Evolutionary conservation across 2,329 filamentous ascomycete species (phyloP).

Genomic region (Phialocephala sp.): DNA sequence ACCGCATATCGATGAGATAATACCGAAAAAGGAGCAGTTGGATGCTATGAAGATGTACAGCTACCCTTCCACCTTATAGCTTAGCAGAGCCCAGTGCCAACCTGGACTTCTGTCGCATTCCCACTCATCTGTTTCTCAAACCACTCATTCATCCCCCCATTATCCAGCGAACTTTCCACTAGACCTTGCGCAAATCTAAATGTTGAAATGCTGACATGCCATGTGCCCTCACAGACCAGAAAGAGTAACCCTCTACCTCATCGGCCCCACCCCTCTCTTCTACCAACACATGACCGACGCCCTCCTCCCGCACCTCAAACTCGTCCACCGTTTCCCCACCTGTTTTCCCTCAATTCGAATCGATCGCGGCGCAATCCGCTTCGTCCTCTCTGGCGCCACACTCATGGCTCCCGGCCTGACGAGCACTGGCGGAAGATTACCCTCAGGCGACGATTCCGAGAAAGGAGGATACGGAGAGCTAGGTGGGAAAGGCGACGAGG

Average conservation of each 20-base stretch:
- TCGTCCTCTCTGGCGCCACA: constrained; percentile 90
- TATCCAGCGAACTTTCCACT: neutral
- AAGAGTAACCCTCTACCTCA: constrained; percentile 85
- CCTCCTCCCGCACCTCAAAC: constrained; percentile 83
- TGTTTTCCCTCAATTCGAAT: constrained; percentile 86
- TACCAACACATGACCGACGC: constrained; percentile 79
- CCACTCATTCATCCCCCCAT: neutral
- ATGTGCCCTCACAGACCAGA: constrained; percentile 64
- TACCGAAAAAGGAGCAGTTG: constrained; percentile 93
- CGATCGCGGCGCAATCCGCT: constrained; percentile 94
- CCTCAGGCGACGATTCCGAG: constrained; percentile 51
- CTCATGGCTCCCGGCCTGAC: constrained; percentile 97
- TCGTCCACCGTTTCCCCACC: constrained; percentile 88
- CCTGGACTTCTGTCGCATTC: neutral
- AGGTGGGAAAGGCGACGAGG: constrained; percentile 31
- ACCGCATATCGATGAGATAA: constrained; percentile 88
- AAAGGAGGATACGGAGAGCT: constrained; percentile 42
- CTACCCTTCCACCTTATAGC: neutral
- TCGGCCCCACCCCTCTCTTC: constrained; percentile 81
- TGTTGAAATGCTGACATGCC: constrained; percentile 19
- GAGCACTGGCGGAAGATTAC: constrained; percentile 79
- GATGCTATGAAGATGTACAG: constrained; percentile 83
- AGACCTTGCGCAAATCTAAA: neutral
- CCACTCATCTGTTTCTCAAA: neutral
- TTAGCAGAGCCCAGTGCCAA: neutral